Conservation (phyloP, 2,329 filamentous ascomycete genomes). For the Zelopaecilomyces penicillatus region DNA sequence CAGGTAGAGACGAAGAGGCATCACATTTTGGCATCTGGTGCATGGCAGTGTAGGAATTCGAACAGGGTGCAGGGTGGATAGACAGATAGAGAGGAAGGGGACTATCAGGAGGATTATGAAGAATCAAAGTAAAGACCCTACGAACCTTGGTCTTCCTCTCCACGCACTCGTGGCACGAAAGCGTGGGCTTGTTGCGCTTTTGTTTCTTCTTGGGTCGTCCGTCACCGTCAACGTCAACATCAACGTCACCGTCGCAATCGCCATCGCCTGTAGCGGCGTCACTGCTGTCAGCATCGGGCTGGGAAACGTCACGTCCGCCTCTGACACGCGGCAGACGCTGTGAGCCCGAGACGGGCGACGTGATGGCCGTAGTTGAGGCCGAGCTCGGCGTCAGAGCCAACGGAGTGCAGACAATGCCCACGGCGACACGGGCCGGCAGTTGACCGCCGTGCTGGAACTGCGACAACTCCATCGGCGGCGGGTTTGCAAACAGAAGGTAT, state of each 20-base stretch:
- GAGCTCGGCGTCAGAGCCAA: conserved; percentile 19
- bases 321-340: conserved; percentile 12
- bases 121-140: conserved; percentile 10
- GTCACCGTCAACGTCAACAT: conserved; percentile 21
- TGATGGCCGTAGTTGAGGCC: conserved; percentile 14
- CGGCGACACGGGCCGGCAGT: not conserved
- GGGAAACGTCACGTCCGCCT: not conserved
- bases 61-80: no score
- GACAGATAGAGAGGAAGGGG: not conserved
- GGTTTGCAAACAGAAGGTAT: no score
- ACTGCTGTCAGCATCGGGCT: no score
- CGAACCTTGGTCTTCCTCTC: conserved; percentile 73
- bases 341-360: conserved; percentile 17
- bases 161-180: conserved; percentile 73
- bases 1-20: no score
- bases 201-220: conserved; percentile 58
- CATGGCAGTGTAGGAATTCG: no score
- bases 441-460: conserved; percentile 15
- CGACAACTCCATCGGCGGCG: conserved; percentile 16
- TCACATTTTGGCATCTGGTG: no score
- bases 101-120: not conserved
- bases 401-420: not conserved
- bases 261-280: not conserved
- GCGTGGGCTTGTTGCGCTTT: conserved; percentile 75
- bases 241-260: conserved; percentile 12